phyloP scores from a whole-genome alignment of 2,329 filamentous ascomycete genomes.

The Fusarium sp. region DNA sequence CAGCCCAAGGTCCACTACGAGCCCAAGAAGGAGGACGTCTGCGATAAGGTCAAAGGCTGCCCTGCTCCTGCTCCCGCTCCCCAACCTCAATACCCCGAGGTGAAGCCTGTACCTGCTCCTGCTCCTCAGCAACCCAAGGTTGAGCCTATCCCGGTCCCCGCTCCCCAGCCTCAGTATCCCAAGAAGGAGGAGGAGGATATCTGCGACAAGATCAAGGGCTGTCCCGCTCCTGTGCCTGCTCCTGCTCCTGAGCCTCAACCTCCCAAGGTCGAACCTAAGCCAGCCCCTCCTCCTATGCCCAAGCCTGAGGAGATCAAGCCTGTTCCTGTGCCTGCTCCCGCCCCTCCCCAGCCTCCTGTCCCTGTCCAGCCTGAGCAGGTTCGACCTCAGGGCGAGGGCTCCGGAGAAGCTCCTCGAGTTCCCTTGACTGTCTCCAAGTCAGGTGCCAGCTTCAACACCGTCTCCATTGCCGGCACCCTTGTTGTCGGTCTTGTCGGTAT shows the following conservation, averaged over 20 bases:
- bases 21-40: background rate
- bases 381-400: background rate
- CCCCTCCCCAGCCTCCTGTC: slow-evolving; percentile 11
- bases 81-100: background rate
- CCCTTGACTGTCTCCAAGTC: slow-evolving; percentile 37
- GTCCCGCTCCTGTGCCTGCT: slow-evolving; percentile 7
- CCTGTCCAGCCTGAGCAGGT: slow-evolving; percentile 9
- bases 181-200: background rate
- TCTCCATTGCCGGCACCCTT: slow-evolving; percentile 20
- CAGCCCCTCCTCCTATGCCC: slow-evolving; percentile 19
- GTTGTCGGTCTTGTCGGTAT: slow-evolving; percentile 27
- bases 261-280: background rate
- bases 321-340: slow-evolving; percentile 21
- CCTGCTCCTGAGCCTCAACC: slow-evolving; percentile 9
- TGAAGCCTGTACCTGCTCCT: background rate
- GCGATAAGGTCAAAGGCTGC: background rate
- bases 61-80: background rate
- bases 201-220: background rate
- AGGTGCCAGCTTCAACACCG: slow-evolving; percentile 25
- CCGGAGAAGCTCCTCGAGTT: slow-evolving; percentile 1
- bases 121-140: too few species aligned
- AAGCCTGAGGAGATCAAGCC: background rate
- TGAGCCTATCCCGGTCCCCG: too few species aligned
- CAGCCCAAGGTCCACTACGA: background rate
- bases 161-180: background rate